These are phyloP conservation scores for Ascochyta rabiei DNA, from an alignment of 2,329 filamentous ascomycete species.

Conservation along the genomic window DNA sequence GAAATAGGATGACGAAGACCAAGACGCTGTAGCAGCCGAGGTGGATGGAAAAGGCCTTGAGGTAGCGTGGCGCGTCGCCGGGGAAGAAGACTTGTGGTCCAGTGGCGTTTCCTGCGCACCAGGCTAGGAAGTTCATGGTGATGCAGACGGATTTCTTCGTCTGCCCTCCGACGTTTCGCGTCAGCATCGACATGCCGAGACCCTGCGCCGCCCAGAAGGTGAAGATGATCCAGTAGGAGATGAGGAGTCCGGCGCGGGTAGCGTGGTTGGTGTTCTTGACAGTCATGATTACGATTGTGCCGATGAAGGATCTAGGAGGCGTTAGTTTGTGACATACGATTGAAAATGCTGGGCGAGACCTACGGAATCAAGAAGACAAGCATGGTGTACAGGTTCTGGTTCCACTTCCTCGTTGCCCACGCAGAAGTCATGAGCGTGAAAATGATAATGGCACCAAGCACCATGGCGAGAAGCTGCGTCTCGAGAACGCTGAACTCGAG, in stretches of 20 bases:
- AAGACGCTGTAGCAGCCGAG: conserved; percentile 70
- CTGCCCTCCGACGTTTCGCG: conserved; percentile 72
- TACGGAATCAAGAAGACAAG: conserved; percentile 68
- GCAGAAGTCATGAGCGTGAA: conserved; percentile 69
- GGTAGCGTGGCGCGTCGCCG: conserved; percentile 68
- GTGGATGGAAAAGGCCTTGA: conserved; percentile 72
- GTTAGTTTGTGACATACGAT: not conserved
- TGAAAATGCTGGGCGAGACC: conserved; percentile 33
- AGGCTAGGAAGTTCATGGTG: conserved; percentile 72
- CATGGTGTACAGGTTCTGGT: conserved; percentile 74
- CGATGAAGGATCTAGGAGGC: conserved; percentile 65
- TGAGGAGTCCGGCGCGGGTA: conserved; percentile 69
- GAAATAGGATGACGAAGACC: conserved; percentile 61
- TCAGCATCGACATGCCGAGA: conserved; percentile 69
- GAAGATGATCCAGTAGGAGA: conserved; percentile 77
- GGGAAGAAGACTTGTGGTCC: conserved; percentile 54
- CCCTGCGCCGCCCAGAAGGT: conserved; percentile 80
- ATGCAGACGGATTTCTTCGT: conserved; percentile 75
- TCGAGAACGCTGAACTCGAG: conserved; percentile 70
- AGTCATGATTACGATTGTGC: conserved; percentile 74
- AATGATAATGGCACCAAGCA: conserved; percentile 75
- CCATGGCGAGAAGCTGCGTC: conserved; percentile 77
- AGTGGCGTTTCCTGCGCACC: conserved; percentile 71
- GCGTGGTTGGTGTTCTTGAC: conserved; percentile 63
- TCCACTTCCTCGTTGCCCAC: conserved; percentile 70